A percentile compares a stretch with the other conserved stretches of the same genome.
Evolutionary conservation across 169 alveolate species (phyloP).

Genomic region (Blepharisma undulans): DNA sequence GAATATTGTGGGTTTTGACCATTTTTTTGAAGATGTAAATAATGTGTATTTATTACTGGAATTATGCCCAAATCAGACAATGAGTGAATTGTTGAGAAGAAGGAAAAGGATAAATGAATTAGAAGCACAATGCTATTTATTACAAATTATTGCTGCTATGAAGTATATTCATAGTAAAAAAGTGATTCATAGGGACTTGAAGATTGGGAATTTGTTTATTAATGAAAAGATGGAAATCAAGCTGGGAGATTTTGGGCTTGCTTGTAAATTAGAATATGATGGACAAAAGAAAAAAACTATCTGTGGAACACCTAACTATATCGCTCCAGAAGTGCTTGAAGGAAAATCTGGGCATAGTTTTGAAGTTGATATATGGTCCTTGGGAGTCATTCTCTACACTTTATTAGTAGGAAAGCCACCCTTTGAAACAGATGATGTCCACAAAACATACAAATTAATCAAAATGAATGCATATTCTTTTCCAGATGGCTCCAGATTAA

Average conservation of each 20-base stretch:
- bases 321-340: slow-evolving; percentile 87
- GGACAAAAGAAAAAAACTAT: slow-evolving; percentile 84
- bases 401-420: slow-evolving; percentile 84
- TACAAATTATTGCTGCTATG: slow-evolving; percentile 71
- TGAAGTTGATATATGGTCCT: slow-evolving; percentile 85
- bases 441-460: slow-evolving; percentile 85
- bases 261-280: slow-evolving; percentile 82
- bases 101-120: slow-evolving; percentile 76
- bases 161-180: slow-evolving; percentile 81
- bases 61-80: slow-evolving; percentile 81
- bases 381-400: slow-evolving; percentile 86
- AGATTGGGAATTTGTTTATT: slow-evolving; percentile 84
- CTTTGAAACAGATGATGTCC: slow-evolving; percentile 83
- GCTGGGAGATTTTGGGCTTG: slow-evolving; percentile 87
- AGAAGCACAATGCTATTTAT: slow-evolving; percentile 83
- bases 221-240: slow-evolving; percentile 86
- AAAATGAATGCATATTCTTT: slow-evolving; percentile 79
- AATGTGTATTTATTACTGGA: slow-evolving; percentile 87
- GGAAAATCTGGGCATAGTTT: slow-evolving; percentile 69
- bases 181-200: slow-evolving; percentile 87
- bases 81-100: slow-evolving; percentile 73
- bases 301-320: slow-evolving; percentile 90
- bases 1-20: slow-evolving; percentile 79
- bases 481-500: slow-evolving; percentile 77
- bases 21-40: slow-evolving; percentile 86